Percentiles rank a stretch among this genome's conserved stretches.
These are phyloP conservation scores for Athelia psychrophila DNA, from an alignment of 1,284 basidiomycete species.

Conservation along the genomic window DNA sequence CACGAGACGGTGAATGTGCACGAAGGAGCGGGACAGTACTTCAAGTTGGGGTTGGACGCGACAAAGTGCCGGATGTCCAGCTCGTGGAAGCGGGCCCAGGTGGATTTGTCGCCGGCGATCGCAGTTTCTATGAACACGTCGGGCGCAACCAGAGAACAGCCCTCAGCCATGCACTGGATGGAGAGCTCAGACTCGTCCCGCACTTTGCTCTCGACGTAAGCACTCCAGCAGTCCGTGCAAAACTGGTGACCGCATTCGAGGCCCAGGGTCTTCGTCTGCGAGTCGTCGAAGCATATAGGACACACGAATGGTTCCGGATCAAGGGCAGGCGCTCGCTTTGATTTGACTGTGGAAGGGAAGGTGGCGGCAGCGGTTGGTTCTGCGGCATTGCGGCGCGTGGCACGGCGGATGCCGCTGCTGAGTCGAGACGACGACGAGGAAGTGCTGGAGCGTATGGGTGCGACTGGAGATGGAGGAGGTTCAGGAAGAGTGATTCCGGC, in stretches of 20 bases:
- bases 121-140: constrained; percentile 55
- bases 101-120: constrained; percentile 39
- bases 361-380: constrained; percentile 31
- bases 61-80: constrained; percentile 92
- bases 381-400: constrained; percentile 40
- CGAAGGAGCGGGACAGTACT: constrained; percentile 90
- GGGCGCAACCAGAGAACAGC: constrained; percentile 77
- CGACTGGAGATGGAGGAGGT: constrained; percentile 26
- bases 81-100: constrained; percentile 75
- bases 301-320: constrained; percentile 67
- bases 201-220: constrained; percentile 86
- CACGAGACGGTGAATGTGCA: constrained; percentile 92
- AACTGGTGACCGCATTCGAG: constrained; percentile 82
- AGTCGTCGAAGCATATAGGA: constrained; percentile 89
- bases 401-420: constrained; percentile 32
- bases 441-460: constrained; percentile 30
- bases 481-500: constrained; percentile 58
- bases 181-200: constrained; percentile 86
- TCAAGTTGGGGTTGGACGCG: constrained; percentile 76
- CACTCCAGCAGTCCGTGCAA: constrained; percentile 86
- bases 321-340: constrained; percentile 17
- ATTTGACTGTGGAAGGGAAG: constrained; percentile 19
- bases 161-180: constrained; percentile 93
- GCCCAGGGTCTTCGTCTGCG: constrained; percentile 56
- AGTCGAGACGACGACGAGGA: constrained; percentile 11